Percentiles rank a stretch among this genome's conserved stretches.
Conservation (phyloP, 139 green algal species). For the Chlorokybus atmophyticus region DNA sequence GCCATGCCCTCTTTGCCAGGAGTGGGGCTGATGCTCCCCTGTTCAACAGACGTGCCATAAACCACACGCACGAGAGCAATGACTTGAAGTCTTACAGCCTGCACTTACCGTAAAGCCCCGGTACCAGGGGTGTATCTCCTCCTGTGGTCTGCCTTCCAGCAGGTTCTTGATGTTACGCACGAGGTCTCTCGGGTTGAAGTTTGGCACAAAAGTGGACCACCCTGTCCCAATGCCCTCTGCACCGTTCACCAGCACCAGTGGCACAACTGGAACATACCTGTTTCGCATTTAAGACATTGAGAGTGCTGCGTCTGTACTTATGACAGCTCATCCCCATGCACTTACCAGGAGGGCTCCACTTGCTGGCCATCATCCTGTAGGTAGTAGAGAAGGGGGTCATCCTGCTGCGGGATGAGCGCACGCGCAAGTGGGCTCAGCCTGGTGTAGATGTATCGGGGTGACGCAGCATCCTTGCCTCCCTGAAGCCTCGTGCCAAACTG, state of each 20-base stretch:
- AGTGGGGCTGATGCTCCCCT: constrained; percentile 51
- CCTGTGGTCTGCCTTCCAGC: constrained; percentile 54
- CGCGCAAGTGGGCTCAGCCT: constrained; percentile 64
- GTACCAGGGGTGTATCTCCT: constrained; percentile 86
- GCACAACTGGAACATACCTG: constrained; percentile 36
- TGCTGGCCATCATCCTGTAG: constrained; percentile 87
- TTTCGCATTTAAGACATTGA: background rate
- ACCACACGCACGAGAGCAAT: constrained; percentile 2
- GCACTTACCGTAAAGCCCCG: constrained; percentile 35
- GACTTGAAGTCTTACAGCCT: constrained; percentile 3
- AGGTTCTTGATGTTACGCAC: constrained; percentile 74
- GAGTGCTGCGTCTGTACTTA: too few relatives aligned
- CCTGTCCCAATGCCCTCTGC: constrained; percentile 97
- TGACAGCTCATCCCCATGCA: too few relatives aligned
- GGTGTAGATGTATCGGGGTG: constrained; percentile 94
- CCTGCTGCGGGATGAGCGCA: constrained; percentile 74
- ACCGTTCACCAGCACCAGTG: constrained; percentile 83
- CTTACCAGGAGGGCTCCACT: constrained; percentile 83
- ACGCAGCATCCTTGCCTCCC: constrained; percentile 91
- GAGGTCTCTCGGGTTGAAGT: constrained; percentile 90
- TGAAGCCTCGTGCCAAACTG: constrained; percentile 43
- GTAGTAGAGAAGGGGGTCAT: constrained; percentile 86
- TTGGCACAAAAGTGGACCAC: constrained; percentile 93
- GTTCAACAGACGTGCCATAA: background rate
- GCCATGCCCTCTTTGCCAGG: too few relatives aligned